phyloP scores from a whole-genome alignment of 2,329 filamentous ascomycete species.

The Chaetomium globosum region DNA sequence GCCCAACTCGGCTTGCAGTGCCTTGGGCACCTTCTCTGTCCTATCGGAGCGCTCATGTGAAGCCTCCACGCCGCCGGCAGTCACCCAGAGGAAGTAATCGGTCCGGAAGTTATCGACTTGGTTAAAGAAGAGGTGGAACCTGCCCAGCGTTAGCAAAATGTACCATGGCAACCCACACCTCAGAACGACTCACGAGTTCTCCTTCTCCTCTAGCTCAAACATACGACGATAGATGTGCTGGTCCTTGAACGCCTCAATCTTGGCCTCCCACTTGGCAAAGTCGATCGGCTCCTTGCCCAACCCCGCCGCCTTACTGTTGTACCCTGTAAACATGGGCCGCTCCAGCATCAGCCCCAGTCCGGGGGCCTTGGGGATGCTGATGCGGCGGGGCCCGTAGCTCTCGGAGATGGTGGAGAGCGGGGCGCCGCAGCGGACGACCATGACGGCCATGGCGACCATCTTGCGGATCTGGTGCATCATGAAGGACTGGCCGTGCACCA shows the following conservation, averaged over 20 bases:
- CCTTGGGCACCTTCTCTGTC: constrained; percentile 45
- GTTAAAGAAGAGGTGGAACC: constrained; percentile 77
- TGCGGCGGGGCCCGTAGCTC: constrained; percentile 70
- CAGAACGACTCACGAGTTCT: constrained; percentile 70
- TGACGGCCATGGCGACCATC: constrained; percentile 91
- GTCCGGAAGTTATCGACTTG: constrained; percentile 75
- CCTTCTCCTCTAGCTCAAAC: constrained; percentile 84
- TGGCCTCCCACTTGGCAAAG: constrained; percentile 74
- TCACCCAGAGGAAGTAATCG: constrained; percentile 74
- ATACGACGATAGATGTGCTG: constrained; percentile 89
- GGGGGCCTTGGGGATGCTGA: constrained; percentile 92
- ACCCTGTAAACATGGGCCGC: constrained; percentile 85
- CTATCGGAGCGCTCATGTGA: constrained; percentile 54
- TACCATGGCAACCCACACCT: background rate
- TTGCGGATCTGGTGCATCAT: constrained; percentile 99
- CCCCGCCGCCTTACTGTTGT: constrained; percentile 73
- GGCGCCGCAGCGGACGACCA: constrained; percentile 84
- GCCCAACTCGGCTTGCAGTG: constrained; percentile 53
- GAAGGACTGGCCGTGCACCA: constrained; percentile 96
- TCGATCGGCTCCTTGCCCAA: constrained; percentile 70
- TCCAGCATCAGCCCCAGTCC: constrained; percentile 86
- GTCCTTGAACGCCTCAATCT: constrained; percentile 88
- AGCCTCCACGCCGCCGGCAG: constrained; percentile 66
- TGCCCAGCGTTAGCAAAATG: constrained; percentile 40
- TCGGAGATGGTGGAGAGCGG: constrained; percentile 70